These are phyloP conservation scores for Coemansia sp. DNA, from an alignment of 192 early-diverging fungal genomes.

Conservation along the genomic window DNA sequence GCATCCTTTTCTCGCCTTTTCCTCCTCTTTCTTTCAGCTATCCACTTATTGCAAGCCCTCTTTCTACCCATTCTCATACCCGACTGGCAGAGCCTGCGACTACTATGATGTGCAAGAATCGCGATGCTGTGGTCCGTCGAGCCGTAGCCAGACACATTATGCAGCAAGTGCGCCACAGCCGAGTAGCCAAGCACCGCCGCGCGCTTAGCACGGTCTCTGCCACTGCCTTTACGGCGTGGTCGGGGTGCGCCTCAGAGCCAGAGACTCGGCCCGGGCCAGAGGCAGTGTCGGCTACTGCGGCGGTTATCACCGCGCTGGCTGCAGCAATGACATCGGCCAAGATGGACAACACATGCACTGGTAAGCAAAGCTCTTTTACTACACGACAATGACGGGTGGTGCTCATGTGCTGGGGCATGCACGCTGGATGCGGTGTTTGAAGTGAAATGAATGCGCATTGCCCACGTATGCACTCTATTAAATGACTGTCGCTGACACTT, in stretches of 20 bases:
- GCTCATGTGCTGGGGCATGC: neutral
- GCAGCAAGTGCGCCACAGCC: constrained; percentile 4
- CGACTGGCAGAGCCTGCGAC: neutral
- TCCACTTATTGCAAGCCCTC: neutral
- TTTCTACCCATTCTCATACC: neutral
- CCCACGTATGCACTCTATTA: neutral
- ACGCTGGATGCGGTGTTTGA: neutral
- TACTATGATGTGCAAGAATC: neutral
- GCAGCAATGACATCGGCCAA: neutral
- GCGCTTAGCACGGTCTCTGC: neutral
- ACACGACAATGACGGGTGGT: neutral
- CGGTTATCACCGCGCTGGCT: constrained; percentile 4
- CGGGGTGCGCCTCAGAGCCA: neutral
- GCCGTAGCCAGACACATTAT: constrained; percentile 11
- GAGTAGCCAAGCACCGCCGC: constrained; percentile 1
- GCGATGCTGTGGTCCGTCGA: constrained; percentile 3
- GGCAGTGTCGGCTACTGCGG: neutral
- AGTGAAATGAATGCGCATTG: neutral
- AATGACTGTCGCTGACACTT: neutral
- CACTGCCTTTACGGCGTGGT: too few relatives aligned
- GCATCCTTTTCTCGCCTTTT: neutral
- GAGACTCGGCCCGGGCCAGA: neutral
- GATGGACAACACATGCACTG: neutral
- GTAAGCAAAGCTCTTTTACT: neutral
- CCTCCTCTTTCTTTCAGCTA: neutral